Base-by-base conservation (phyloP, 495 filamentous ascomycete genomes). In the Talaromyces thailandensis region DNA sequence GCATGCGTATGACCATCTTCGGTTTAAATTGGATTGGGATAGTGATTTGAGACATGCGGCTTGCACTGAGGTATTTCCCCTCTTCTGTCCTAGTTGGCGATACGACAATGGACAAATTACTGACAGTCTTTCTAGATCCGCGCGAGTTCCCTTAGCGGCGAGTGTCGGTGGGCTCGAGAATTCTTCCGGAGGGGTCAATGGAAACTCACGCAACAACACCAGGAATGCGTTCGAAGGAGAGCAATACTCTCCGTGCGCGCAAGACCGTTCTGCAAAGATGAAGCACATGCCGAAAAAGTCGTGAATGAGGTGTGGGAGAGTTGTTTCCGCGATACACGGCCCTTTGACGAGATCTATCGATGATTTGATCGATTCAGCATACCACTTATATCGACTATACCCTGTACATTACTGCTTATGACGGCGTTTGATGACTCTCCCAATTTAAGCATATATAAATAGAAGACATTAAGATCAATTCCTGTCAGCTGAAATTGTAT, bases 251-350 rank as follows among this genome's bases (percentile, higher is more conserved):
- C 89, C 29, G 85, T 98, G 23, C 76, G 81, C 73, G 82, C 79
- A 35, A 80, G 93, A 65, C 91, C 92, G 55, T 76, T 79, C 32
- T 94, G 92, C 67, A 89, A 89, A 69, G 90, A 96, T 73, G 90
- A 96, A 68, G 86, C 85, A 24, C 89, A 97, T 65, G 95, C 94
- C 8, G 82, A 83, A 45, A 91, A 87, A 73, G 86, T 94, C 40
- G 91, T 98, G 58, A 94, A 96, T 74, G 88, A 96, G 74, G 95
- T 98, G 28, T 98, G 93, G 90, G 92, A 96, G 66, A 96, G 92
- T 66, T 98, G 95, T 74, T 98, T 96, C 69, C 76, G 83, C 35
- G 94, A 98, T 73, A 97, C 92, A 3, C 79, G 95, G 64, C 94
- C 94, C 9, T 98, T 98, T 74, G 91, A 97, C 73, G 92, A 96